phyloP scores from a whole-genome alignment of 768 basidiomycete genomes.

The Sistotremastrum niveocremeum region DNA sequence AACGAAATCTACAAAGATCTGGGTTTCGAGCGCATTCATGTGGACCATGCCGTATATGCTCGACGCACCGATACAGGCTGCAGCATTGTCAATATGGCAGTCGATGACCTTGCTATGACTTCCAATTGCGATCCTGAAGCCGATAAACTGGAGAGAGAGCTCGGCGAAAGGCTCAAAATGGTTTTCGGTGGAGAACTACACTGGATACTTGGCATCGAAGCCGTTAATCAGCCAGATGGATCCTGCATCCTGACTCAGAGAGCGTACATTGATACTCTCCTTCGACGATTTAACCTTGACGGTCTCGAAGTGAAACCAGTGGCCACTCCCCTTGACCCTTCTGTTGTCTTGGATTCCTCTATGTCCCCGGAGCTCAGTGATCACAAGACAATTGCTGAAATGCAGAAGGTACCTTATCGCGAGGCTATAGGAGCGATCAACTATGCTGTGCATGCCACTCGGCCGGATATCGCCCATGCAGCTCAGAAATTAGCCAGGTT shows the following conservation, averaged over 20 bases:
- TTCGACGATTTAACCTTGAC: too few relatives aligned
- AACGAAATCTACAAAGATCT: constrained; percentile 14
- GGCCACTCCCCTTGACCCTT: too few relatives aligned
- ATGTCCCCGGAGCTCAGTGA: too few relatives aligned
- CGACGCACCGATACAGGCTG: constrained; percentile 5
- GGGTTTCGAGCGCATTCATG: constrained; percentile 17
- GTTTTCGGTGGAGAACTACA: too few relatives aligned
- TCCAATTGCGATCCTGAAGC: constrained; percentile 5
- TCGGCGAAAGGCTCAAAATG: too few relatives aligned
- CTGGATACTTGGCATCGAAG: too few relatives aligned
- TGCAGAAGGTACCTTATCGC: constrained; percentile 11
- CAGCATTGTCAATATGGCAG: constrained; percentile 20
- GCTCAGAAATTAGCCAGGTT: constrained; percentile 13
- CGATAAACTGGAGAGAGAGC: constrained; percentile 14
- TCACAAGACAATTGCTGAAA: background rate
- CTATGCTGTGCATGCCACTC: constrained; percentile 14
- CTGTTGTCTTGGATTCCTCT: too few relatives aligned
- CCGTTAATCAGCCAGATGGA: too few relatives aligned
- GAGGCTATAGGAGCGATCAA: constrained; percentile 18
- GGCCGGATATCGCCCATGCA: constrained; percentile 19
- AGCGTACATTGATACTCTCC: too few relatives aligned
- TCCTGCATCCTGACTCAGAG: too few relatives aligned
- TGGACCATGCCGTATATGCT: constrained; percentile 23
- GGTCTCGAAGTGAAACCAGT: too few relatives aligned
- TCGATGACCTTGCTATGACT: constrained; percentile 21